Evolutionary conservation across 2,329 filamentous ascomycete species (phyloP), one percentile per base, ranked within the genome.

Genomic region (Chalaropsis thielavioides): DNA sequence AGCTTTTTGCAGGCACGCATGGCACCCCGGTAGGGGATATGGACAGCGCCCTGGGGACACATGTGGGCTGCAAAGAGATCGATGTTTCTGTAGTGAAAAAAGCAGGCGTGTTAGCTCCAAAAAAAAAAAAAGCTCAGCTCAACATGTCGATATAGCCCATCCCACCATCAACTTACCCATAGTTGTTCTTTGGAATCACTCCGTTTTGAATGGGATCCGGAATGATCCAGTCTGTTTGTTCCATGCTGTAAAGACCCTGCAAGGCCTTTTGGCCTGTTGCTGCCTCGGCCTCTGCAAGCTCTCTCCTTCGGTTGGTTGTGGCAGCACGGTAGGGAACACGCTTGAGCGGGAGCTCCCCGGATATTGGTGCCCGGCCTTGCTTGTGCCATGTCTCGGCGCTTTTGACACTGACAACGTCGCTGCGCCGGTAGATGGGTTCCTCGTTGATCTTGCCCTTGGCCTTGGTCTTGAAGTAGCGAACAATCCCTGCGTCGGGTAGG

Each of bases 321-420:
- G 96, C 92, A 17, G 91, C 94, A 51, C 94, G 88, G 72, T 94
- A 91, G 0, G 92, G 90, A 0, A 96, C 94, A 51, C 83, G 81
- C 73, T 99, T 99, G 67, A 96, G 76, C 0, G 94, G 89, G 61
- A 84, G 76, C 69, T 88, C 85, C 2, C 89, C 90, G 0, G 79
- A 72, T 31, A 83, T 81, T 2, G 94, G 85, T 31, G 85, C 87
- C 11, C 92, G 83, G 0, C 94, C 94, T 77, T 96, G 92, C 73
- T 96, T 96, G 73, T 97, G 94, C 94, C 94, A 99, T 1, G 90
- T 96, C 73, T 99, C 94, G 1, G 89, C 88, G 35, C 90, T 95
- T 74, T 96, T 92, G 73, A 95, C 95, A 46, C 82, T 80, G 1
- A 92, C 84, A 0, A 97, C 84, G 69, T 97, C 92, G 63, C 83